Percentiles rank a stretch among this genome's conserved stretches.
phyloP scores from a whole-genome alignment of 2,329 filamentous ascomycete genomes.

The Xylaria polymorpha region DNA sequence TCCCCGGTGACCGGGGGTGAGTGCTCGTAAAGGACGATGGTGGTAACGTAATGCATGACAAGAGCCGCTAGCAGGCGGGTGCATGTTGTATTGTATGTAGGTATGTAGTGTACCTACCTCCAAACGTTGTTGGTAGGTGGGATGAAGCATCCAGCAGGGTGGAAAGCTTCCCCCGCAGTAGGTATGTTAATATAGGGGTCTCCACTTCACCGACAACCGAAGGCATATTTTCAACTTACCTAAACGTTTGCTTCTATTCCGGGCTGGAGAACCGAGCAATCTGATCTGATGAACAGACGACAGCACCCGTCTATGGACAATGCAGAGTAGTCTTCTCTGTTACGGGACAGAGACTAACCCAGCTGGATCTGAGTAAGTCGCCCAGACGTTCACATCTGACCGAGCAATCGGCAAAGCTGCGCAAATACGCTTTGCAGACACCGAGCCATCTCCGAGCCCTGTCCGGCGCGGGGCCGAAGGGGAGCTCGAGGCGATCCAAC shows the following conservation, averaged over 20 bases:
- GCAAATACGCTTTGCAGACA: constrained; percentile 13
- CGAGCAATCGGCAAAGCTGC: constrained; percentile 18
- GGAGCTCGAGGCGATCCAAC: constrained; percentile 15
- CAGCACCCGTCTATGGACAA: neutral
- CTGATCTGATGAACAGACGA: neutral
- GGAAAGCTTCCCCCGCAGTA: constrained; percentile 23
- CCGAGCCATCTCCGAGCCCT: constrained; percentile 42
- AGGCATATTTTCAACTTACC: neutral
- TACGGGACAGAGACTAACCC: constrained; percentile 1
- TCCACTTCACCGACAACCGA: constrained; percentile 48
- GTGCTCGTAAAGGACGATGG: neutral
- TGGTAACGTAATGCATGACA: neutral
- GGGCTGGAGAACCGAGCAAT: constrained; percentile 1
- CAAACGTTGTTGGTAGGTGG: neutral
- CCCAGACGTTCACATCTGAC: constrained; percentile 11
- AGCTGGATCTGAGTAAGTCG: constrained; percentile 10
- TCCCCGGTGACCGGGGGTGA: neutral
- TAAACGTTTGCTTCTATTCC: neutral
- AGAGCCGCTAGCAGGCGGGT: neutral
- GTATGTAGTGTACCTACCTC: neutral
- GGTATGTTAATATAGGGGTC: constrained; percentile 13
- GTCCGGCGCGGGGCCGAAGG: constrained; percentile 37
- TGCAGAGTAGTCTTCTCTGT: neutral
- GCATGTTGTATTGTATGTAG: constrained; percentile 1
- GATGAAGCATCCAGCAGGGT: constrained; percentile 15